These are phyloP conservation scores for Pyricularia sp. DNA, from an alignment of 2,329 filamentous ascomycete species.

Conservation along the genomic window DNA sequence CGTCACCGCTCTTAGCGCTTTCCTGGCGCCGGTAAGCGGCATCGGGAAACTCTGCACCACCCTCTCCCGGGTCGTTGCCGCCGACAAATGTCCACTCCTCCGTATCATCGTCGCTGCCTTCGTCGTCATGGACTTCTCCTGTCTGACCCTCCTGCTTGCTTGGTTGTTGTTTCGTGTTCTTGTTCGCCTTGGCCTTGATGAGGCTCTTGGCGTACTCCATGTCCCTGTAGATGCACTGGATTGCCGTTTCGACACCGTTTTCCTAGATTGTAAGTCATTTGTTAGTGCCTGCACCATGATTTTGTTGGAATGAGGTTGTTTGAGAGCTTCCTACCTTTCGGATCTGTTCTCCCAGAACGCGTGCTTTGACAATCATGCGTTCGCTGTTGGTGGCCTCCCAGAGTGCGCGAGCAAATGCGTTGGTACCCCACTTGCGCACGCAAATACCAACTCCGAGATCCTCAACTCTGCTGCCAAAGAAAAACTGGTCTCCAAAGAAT, in stretches of 20 bases:
- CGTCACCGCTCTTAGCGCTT: not conserved
- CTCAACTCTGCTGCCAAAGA: conserved; percentile 81
- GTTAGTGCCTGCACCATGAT: conserved; percentile 5
- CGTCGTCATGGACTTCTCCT: not conserved
- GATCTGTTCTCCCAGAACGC: conserved; percentile 72
- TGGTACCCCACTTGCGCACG: conserved; percentile 80
- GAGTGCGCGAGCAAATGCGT: conserved; percentile 68
- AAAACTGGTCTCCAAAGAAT: conserved; percentile 97
- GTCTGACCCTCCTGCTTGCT: not conserved
- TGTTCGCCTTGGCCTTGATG: conserved; percentile 51
- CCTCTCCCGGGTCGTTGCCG: not conserved
- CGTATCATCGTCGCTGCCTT: conserved; percentile 1
- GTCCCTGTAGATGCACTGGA: conserved; percentile 87
- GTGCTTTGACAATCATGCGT: conserved; percentile 82
- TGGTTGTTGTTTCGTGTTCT: conserved; percentile 23
- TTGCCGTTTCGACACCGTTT: conserved; percentile 77
- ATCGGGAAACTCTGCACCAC: conserved; percentile 1
- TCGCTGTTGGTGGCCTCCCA: conserved; percentile 87
- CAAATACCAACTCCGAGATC: conserved; percentile 87
- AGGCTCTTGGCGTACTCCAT: conserved; percentile 83
- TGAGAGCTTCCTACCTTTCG: conserved; percentile 49
- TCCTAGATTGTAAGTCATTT: conserved; percentile 43
- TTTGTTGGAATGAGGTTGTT: not conserved
- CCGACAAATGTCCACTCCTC: conserved; percentile 5
- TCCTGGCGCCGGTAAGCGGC: not conserved